These are phyloP conservation scores for Quercus lobata DNA, from an alignment of 331 rosid genomes.

Conservation along the genomic window DNA sequence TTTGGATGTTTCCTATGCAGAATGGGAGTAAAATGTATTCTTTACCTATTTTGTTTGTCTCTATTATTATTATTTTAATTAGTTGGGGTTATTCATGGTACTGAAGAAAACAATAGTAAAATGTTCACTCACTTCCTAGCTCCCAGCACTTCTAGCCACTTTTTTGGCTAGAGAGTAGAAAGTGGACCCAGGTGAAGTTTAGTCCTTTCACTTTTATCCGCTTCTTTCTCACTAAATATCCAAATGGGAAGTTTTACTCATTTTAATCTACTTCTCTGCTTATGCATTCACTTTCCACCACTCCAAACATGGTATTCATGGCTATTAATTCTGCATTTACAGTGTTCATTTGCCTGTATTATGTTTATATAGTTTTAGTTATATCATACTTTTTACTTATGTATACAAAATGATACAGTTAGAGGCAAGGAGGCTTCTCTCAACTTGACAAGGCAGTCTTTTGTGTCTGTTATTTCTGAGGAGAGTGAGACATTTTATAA, in stretches of 20 bases:
- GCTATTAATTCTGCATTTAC: background rate
- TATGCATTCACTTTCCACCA: background rate
- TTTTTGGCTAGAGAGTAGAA: background rate
- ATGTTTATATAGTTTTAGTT: background rate
- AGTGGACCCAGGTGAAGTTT: background rate
- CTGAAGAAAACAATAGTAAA: background rate
- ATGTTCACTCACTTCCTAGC: background rate
- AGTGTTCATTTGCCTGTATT: background rate
- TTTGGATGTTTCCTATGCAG: background rate
- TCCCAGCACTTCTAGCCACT: background rate
- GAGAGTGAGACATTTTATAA: slow-evolving; percentile 49
- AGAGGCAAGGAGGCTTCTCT: slow-evolving; percentile 60
- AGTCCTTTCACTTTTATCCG: background rate
- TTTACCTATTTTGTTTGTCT: background rate
- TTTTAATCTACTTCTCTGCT: background rate
- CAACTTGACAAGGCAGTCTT: slow-evolving; percentile 48
- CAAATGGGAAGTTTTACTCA: background rate
- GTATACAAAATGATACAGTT: slow-evolving; percentile 31
- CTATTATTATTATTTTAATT: background rate
- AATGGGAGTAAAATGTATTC: background rate
- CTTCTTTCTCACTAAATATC: background rate
- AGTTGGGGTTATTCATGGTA: background rate
- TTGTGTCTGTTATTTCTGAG: slow-evolving; percentile 45
- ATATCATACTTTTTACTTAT: background rate
- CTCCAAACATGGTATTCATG: background rate